Conservation (phyloP, 805 yeast species). For the Barnettozyma californica region DNA sequence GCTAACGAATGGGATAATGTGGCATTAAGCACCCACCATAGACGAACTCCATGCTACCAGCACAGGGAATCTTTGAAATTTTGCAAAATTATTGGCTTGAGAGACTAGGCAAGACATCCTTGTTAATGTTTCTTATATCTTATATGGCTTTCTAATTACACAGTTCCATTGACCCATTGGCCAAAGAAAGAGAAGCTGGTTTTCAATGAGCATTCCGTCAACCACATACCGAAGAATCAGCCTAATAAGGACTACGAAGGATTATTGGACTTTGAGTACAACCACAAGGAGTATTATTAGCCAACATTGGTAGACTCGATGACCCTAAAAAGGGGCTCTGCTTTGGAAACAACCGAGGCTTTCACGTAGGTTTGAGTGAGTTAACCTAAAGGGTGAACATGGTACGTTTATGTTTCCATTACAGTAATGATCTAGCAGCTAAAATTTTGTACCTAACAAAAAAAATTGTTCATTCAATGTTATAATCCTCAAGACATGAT, state of each 20-base stretch:
- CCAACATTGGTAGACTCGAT: slow-evolving; percentile 56
- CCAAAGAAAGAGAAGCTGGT: slow-evolving; percentile 77
- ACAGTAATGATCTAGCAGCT: slow-evolving; percentile 31
- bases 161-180: slow-evolving; percentile 93
- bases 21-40: too few species aligned
- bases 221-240: slow-evolving; percentile 76
- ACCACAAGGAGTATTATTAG: slow-evolving; percentile 81
- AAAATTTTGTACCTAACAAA: not conserved
- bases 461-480: slow-evolving; percentile 10
- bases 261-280: slow-evolving; percentile 64
- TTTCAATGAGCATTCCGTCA: too few species aligned
- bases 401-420: not conserved
- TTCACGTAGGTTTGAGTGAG: too few species aligned
- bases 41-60: slow-evolving; percentile 63
- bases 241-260: slow-evolving; percentile 85
- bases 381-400: too few species aligned
- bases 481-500: slow-evolving; percentile 4
- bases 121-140: slow-evolving; percentile 88
- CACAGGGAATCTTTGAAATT: slow-evolving; percentile 68
- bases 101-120: slow-evolving; percentile 56
- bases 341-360: too few species aligned
- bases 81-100: slow-evolving; percentile 65
- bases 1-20: too few species aligned
- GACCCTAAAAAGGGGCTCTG: too few species aligned
- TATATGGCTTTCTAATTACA: slow-evolving; percentile 83